Evolutionary conservation across 2,329 filamentous ascomycete species (phyloP).

Genomic region (Exophiala lecanii-corni): DNA sequence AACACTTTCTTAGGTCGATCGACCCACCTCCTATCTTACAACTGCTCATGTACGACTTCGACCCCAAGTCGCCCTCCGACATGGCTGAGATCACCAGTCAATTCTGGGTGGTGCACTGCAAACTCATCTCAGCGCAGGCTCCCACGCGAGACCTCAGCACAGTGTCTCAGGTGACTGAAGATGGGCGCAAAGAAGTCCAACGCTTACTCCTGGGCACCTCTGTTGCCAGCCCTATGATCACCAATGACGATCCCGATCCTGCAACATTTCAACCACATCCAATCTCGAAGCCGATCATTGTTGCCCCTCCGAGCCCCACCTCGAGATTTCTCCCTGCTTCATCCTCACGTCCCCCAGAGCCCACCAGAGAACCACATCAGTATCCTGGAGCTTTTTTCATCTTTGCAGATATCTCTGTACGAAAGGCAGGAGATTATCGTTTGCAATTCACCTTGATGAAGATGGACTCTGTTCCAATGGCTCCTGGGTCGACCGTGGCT

Average conservation of each 20-base stretch:
- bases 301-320: slow-evolving; percentile 15
- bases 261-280: slow-evolving; percentile 38
- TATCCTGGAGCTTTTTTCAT: slow-evolving; percentile 44
- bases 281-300: slow-evolving; percentile 3
- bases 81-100: slow-evolving; percentile 33
- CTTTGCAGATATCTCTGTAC: slow-evolving; percentile 45
- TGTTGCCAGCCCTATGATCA: slow-evolving; percentile 39
- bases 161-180: slow-evolving; percentile 20
- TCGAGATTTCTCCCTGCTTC: slow-evolving; percentile 16
- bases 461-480: slow-evolving; percentile 16
- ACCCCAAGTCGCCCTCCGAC: slow-evolving; percentile 36
- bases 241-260: slow-evolving; percentile 41
- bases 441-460: slow-evolving; percentile 45
- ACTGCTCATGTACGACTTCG: slow-evolving; percentile 42
- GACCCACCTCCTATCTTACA: slow-evolving; percentile 47
- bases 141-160: slow-evolving; percentile 23
- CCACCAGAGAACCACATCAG: slow-evolving; percentile 7
- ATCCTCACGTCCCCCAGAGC: slow-evolving; percentile 1
- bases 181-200: slow-evolving; percentile 23
- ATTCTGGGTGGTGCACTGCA: slow-evolving; percentile 41
- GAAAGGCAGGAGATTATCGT: slow-evolving; percentile 41
- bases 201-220: slow-evolving; percentile 23
- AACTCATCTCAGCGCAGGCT: slow-evolving; percentile 33
- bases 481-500: slow-evolving; percentile 13
- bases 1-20: slow-evolving; percentile 34